These are phyloP conservation scores for Phialophora macrospora DNA, from an alignment of 2,329 filamentous ascomycete species.

Conservation along the genomic window DNA sequence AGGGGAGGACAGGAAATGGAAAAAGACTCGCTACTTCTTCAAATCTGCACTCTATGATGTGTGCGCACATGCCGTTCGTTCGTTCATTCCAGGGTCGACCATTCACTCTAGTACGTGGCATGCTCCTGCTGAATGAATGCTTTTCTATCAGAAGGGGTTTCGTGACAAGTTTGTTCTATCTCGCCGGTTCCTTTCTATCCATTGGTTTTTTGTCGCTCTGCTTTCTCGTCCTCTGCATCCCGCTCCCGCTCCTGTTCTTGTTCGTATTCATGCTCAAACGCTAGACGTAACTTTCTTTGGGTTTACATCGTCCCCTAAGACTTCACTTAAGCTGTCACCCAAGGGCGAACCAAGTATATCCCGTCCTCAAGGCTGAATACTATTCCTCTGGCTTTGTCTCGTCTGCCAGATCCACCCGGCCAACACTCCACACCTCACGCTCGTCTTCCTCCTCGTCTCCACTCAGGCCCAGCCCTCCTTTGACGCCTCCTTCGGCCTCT, in stretches of 20 bases:
- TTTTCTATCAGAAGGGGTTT: too few relatives aligned
- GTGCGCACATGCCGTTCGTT: too few relatives aligned
- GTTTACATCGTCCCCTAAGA: background rate
- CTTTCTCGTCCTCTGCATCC: background rate
- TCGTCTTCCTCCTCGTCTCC: constrained; percentile 95
- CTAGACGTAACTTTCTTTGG: background rate
- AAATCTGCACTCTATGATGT: background rate
- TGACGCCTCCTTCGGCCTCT: constrained; percentile 84
- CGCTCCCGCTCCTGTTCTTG: background rate
- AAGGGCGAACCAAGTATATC: background rate
- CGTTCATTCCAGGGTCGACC: too few relatives aligned
- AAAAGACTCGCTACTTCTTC: background rate
- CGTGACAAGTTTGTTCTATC: background rate
- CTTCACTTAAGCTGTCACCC: background rate
- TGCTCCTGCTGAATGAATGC: too few relatives aligned
- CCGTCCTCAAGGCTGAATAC: background rate
- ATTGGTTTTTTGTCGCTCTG: background rate
- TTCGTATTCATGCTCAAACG: background rate
- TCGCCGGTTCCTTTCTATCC: background rate
- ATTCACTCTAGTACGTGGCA: too few relatives aligned
- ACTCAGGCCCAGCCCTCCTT: constrained; percentile 78
- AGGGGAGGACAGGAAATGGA: background rate
- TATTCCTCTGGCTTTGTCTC: constrained; percentile 23
- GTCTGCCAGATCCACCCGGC: constrained; percentile 76
- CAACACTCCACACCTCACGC: constrained; percentile 93